Evolutionary conservation across 2,329 filamentous ascomycete species (phyloP).

Genomic region (Phialophora expanda): DNA sequence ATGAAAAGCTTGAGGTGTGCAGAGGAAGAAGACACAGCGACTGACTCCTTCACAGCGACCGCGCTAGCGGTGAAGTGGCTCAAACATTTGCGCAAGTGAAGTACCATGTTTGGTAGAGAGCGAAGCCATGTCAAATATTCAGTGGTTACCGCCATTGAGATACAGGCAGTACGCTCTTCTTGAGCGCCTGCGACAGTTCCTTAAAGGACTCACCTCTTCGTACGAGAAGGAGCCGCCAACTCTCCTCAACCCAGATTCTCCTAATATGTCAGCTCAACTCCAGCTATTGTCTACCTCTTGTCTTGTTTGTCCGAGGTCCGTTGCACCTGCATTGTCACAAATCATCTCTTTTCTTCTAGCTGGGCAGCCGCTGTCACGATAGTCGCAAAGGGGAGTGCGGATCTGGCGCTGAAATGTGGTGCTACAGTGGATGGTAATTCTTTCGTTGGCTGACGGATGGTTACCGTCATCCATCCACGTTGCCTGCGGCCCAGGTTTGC

Average conservation of each 20-base stretch:
- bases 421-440: background rate
- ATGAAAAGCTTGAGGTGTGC: background rate
- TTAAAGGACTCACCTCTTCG: background rate
- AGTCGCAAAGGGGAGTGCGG: background rate
- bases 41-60: background rate
- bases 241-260: background rate
- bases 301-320: background rate
- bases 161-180: background rate
- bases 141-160: background rate
- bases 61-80: background rate
- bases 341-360: background rate
- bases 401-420: background rate
- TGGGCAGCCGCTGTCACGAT: background rate
- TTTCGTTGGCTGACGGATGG: conserved; percentile 1
- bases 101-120: background rate
- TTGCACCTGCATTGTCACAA: background rate
- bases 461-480: background rate
- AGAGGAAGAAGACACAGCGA: background rate
- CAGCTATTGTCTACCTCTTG: background rate
- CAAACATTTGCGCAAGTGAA: background rate
- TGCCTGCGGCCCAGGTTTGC: background rate
- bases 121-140: background rate
- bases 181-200: background rate
- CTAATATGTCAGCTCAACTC: background rate
- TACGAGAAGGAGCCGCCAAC: background rate